These are phyloP conservation scores for Pilasporangium apinafurcum DNA, from an alignment of 352 stramenopile genomes.

Conservation along the genomic window DNA sequence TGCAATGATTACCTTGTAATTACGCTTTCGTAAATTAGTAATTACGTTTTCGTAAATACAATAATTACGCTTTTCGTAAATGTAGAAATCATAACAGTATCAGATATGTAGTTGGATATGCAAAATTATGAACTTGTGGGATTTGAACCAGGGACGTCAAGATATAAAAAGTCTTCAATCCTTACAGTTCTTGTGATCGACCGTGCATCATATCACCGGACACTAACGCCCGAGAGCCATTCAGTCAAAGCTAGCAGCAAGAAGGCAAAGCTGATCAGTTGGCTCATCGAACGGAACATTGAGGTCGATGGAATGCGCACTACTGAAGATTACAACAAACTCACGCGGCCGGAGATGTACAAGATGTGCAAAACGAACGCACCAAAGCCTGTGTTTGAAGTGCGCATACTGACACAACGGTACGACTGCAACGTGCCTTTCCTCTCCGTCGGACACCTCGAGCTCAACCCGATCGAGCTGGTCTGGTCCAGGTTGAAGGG, in stretches of 20 bases:
- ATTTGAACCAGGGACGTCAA: too few species aligned
- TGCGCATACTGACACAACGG: not conserved
- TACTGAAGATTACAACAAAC: not conserved
- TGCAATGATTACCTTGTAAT: too few species aligned
- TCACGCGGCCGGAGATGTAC: not conserved
- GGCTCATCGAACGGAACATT: not conserved
- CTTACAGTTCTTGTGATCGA: too few species aligned
- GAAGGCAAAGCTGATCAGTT: not conserved
- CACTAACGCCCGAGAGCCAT: not conserved
- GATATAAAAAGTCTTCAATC: too few species aligned
- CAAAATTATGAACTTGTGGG: too few species aligned
- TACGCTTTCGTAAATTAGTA: too few species aligned
- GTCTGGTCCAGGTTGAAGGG: conserved; percentile 5
- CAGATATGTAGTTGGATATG: too few species aligned
- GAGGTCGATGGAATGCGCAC: not conserved
- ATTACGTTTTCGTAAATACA: too few species aligned
- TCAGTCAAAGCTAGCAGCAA: not conserved
- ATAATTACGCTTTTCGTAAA: too few species aligned
- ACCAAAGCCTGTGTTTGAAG: not conserved
- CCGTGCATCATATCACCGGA: too few species aligned
- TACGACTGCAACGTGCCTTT: conserved; percentile 4
- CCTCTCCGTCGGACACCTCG: conserved; percentile 1
- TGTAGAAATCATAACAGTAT: too few species aligned
- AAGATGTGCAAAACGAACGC: too few species aligned
- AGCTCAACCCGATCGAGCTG: conserved; percentile 8